Conservation (phyloP, 1,139 yeast genomes). For the Magnusiomyces suaveolens region DNA sequence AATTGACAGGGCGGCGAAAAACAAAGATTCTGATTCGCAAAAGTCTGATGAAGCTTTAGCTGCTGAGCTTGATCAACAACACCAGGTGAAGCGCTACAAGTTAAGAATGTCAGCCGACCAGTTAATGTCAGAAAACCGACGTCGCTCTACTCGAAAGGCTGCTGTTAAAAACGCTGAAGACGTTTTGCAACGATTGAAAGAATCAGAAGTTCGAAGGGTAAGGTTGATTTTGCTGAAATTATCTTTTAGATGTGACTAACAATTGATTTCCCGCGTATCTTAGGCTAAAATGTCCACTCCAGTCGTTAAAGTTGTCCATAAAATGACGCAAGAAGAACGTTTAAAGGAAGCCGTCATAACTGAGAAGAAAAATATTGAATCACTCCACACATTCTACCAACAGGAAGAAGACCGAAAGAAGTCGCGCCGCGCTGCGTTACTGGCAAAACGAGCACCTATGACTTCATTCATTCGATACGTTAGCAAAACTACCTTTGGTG, state of each 20-base stretch:
- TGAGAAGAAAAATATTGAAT: constrained; percentile 61
- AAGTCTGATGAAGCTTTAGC: constrained; percentile 12
- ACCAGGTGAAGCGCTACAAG: constrained; percentile 14
- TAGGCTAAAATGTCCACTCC: constrained; percentile 36
- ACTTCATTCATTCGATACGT: constrained; percentile 46
- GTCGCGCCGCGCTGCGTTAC: constrained; percentile 61
- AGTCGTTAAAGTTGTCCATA: constrained; percentile 29
- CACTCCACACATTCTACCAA: constrained; percentile 68
- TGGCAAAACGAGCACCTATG: constrained; percentile 53
- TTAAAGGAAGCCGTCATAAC: constrained; percentile 79
- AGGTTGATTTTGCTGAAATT: no score
- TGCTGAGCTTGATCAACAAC: constrained; percentile 9
- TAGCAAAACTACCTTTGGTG: constrained; percentile 29
- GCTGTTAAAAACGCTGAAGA: constrained; percentile 74
- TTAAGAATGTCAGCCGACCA: constrained; percentile 26
- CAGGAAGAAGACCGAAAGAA: constrained; percentile 78
- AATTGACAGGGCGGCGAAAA: constrained; percentile 3
- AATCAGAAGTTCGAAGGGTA: constrained; percentile 53
- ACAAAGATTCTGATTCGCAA: constrained; percentile 1
- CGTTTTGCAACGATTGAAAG: constrained; percentile 61
- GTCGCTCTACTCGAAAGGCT: constrained; percentile 71
- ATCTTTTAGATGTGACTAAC: no score
- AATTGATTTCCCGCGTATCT: background rate
- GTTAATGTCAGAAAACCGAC: constrained; percentile 51
- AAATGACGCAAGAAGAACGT: constrained; percentile 76